phyloP scores from a whole-genome alignment of 2,329 filamentous ascomycete genomes.

The Didymella keratinophila region DNA sequence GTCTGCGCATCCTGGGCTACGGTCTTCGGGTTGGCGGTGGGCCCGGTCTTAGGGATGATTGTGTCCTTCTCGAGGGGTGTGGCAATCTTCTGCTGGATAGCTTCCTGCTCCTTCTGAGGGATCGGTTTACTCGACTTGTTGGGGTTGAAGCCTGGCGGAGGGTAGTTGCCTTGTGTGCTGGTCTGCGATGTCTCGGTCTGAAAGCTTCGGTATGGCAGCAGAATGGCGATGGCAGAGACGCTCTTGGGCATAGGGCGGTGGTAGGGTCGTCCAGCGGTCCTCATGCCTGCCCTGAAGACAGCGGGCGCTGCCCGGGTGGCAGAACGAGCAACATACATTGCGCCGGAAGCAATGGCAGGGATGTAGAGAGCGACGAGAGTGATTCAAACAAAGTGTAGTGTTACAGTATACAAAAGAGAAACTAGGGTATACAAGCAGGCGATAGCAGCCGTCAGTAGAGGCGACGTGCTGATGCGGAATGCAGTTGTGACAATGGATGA shows the following conservation, averaged over 20 bases:
- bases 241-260: conserved; percentile 58
- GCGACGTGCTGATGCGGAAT: conserved; percentile 20
- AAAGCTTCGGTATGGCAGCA: conserved; percentile 62
- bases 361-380: conserved; percentile 21
- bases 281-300: conserved; percentile 55
- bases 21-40: conserved; percentile 58
- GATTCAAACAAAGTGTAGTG: neutral
- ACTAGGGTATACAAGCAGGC: conserved; percentile 16
- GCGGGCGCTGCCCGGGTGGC: conserved; percentile 57
- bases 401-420: conserved; percentile 14
- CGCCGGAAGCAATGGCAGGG: conserved; percentile 33
- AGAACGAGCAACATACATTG: conserved; percentile 57
- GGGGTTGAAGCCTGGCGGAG: conserved; percentile 90
- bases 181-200: conserved; percentile 66
- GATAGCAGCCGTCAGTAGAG: conserved; percentile 13
- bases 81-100: conserved; percentile 33
- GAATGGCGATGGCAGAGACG: conserved; percentile 64
- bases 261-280: conserved; percentile 51
- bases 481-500: conserved; percentile 26
- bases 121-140: conserved; percentile 88
- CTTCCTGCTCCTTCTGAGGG: conserved; percentile 60
- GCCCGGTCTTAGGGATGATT: conserved; percentile 47
- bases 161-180: conserved; percentile 62
- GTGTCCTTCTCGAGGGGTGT: conserved; percentile 41
- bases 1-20: conserved; percentile 57